Conservation (phyloP, 148 eudicot species). For the Hydrangea macrophylla region DNA sequence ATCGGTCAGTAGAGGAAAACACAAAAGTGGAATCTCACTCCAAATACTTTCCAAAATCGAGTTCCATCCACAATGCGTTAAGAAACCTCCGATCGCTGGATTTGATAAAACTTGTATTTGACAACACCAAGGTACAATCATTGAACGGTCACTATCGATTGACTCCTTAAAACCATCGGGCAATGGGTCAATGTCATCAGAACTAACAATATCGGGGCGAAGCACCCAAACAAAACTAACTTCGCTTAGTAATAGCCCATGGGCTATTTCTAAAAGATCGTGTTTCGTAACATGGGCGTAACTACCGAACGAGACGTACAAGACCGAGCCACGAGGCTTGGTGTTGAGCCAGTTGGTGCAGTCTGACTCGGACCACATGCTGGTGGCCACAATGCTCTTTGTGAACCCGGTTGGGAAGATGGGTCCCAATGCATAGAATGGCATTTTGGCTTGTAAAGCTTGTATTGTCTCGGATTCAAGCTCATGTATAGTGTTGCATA, state of each 20-base stretch:
- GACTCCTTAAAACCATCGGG: constrained; percentile 52
- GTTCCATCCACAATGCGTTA: constrained; percentile 84
- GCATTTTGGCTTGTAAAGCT: constrained; percentile 30
- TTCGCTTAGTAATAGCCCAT: constrained; percentile 47
- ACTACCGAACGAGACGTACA: constrained; percentile 79
- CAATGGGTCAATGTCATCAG: constrained; percentile 29
- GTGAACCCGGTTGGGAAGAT: constrained; percentile 35
- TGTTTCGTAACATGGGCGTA: constrained; percentile 42
- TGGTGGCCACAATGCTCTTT: constrained; percentile 38
- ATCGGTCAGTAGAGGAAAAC: constrained; percentile 62
- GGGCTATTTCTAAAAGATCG: constrained; percentile 47
- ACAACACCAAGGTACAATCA: constrained; percentile 61
- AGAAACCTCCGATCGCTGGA: constrained; percentile 52
- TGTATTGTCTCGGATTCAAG: constrained; percentile 28
- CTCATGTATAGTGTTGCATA: constrained; percentile 33
- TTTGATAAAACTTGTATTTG: constrained; percentile 49
- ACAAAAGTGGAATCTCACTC: constrained; percentile 56
- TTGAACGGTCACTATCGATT: constrained; percentile 35
- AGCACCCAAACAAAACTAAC: constrained; percentile 70
- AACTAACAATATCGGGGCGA: constrained; percentile 49
- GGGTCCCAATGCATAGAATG: constrained; percentile 34
- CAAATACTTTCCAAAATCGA: constrained; percentile 65
- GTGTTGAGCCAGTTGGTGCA: constrained; percentile 60
- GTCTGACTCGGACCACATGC: constrained; percentile 67
- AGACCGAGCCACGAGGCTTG: constrained; percentile 49